Evolutionary conservation across 2,329 filamentous ascomycete genomes (phyloP).

Genomic region (Aspergillus bombycis): DNA sequence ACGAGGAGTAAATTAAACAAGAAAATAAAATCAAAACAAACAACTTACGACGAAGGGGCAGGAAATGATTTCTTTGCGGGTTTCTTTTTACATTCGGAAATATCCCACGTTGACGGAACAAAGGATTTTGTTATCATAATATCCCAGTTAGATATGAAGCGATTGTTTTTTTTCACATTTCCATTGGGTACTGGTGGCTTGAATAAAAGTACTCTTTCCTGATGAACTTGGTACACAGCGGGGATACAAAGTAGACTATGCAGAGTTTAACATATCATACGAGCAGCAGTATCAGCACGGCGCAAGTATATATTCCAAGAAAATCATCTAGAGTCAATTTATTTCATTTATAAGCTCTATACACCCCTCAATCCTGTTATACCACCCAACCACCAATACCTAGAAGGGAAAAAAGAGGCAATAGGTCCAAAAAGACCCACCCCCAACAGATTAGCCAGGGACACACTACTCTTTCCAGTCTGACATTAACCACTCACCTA

Average conservation of each 20-base stretch:
- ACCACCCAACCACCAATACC: constrained; percentile 14
- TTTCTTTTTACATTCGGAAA: constrained; percentile 29
- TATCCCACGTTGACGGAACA: constrained; percentile 21
- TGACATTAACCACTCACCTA: constrained; percentile 11
- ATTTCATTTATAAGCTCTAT: not conserved
- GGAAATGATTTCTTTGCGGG: constrained; percentile 49
- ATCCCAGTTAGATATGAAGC: constrained; percentile 25
- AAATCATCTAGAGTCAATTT: not conserved
- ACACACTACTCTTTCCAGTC: constrained; percentile 24
- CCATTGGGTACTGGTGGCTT: not conserved
- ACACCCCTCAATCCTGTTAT: not conserved
- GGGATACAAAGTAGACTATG: not conserved
- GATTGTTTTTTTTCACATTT: constrained; percentile 11
- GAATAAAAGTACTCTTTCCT: not conserved
- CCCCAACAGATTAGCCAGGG: constrained; percentile 40
- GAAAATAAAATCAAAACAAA: constrained; percentile 27
- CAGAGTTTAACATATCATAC: not conserved
- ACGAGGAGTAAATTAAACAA: constrained; percentile 48
- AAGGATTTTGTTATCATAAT: constrained; percentile 24
- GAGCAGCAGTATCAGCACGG: not conserved
- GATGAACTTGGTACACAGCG: not conserved
- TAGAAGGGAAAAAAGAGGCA: constrained; percentile 4
- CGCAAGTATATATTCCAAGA: not conserved
- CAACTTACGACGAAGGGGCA: constrained; percentile 34
- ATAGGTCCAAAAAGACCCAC: constrained; percentile 20